Evolutionary conservation across 1,284 basidiomycete genomes (phyloP).

Genomic region (Caloboletus firmus): DNA sequence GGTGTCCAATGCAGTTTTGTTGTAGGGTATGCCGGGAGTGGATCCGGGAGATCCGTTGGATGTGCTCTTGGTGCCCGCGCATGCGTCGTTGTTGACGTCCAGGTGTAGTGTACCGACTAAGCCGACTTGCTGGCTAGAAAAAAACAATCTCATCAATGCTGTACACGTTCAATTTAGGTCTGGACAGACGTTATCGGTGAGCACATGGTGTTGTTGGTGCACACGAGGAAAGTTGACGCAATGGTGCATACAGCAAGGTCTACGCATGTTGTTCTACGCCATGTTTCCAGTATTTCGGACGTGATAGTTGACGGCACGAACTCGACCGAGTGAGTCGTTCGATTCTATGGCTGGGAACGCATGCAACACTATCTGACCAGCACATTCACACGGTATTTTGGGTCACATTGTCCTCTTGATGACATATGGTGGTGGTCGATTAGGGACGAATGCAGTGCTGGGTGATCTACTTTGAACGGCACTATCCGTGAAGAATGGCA

Average conservation of each 20-base stretch:
- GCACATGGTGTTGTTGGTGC: neutral
- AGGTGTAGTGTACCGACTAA: neutral
- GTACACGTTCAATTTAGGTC: neutral
- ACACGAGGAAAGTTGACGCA: neutral
- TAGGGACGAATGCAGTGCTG: neutral
- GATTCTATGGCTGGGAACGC: neutral
- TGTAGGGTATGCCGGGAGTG: neutral
- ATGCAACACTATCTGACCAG: neutral
- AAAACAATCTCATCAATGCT: neutral
- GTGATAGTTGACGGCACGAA: neutral
- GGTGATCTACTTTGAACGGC: neutral
- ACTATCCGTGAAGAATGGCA: neutral
- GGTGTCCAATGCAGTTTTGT: neutral
- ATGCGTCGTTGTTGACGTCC: neutral
- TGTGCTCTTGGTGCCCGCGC: neutral
- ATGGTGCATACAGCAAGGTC: neutral
- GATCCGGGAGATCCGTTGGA: neutral
- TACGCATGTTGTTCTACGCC: neutral
- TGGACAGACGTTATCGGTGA: neutral
- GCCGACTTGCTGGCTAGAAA: neutral
- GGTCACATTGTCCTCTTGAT: neutral
- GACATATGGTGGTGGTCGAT: neutral
- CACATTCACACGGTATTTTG: neutral
- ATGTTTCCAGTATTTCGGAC: neutral
- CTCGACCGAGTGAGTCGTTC: neutral